A percentile compares a stretch with the other conserved stretches of the same genome.
These are phyloP conservation scores for Rosa multiflora DNA, from an alignment of 306 rosid genomes.

Conservation along the genomic window DNA sequence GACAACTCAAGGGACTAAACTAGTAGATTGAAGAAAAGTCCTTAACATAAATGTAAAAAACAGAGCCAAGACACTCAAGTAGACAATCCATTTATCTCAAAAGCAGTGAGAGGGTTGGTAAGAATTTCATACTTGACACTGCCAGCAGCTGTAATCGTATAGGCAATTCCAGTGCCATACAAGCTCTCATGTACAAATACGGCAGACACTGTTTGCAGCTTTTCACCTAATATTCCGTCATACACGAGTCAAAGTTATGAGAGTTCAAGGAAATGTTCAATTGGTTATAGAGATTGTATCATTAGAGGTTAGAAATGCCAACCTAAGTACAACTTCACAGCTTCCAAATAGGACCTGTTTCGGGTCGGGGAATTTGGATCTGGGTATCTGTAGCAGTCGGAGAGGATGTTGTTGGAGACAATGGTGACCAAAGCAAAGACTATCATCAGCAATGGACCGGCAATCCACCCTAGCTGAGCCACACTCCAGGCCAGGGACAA, in stretches of 20 bases:
- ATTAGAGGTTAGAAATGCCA: neutral
- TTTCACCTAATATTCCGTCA: slow-evolving; percentile 25
- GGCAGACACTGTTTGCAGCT: slow-evolving; percentile 18
- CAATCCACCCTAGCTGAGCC: slow-evolving; percentile 84
- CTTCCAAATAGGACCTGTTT: slow-evolving; percentile 38
- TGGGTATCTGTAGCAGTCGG: slow-evolving; percentile 53
- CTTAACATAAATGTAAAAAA: neutral
- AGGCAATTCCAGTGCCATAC: slow-evolving; percentile 44
- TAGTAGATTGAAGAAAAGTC: neutral
- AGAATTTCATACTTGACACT: slow-evolving; percentile 48
- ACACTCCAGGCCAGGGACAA: slow-evolving; percentile 72
- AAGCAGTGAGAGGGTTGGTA: neutral
- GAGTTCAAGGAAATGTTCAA: neutral
- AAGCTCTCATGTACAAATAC: slow-evolving; percentile 31
- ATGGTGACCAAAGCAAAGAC: slow-evolving; percentile 47
- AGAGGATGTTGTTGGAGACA: slow-evolving; percentile 45
- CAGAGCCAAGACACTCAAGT: neutral
- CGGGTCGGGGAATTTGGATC: slow-evolving; percentile 41
- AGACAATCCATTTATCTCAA: neutral
- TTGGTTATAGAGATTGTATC: too few relatives aligned
- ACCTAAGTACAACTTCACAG: slow-evolving; percentile 49
- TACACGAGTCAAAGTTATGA: too few relatives aligned
- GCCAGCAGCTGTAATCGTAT: slow-evolving; percentile 51
- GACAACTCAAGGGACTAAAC: neutral
- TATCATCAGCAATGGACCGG: slow-evolving; percentile 46